Evolutionary conservation across 2,329 filamentous ascomycete species (phyloP).

Genomic region (Capronia coronata): DNA sequence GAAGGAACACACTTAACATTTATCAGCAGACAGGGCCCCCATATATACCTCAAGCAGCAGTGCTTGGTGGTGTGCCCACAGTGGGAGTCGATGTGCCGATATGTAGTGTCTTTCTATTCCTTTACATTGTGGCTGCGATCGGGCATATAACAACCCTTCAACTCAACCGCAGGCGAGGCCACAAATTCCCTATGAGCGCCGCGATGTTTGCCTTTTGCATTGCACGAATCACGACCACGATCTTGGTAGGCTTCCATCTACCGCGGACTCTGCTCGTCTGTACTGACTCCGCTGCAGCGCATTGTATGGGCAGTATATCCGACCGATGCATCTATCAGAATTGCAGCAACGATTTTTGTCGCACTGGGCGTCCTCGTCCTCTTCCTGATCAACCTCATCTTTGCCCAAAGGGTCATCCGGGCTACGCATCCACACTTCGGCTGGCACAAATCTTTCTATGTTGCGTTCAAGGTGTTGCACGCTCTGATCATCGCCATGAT

Average conservation of each 20-base stretch:
- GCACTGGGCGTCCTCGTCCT: constrained; percentile 67
- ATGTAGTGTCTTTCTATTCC: constrained; percentile 54
- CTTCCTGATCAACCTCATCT: constrained; percentile 71
- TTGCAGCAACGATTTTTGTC: constrained; percentile 62
- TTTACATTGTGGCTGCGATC: constrained; percentile 40
- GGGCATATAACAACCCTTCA: constrained; percentile 43
- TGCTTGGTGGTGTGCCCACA: constrained; percentile 47
- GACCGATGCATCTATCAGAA: constrained; percentile 43
- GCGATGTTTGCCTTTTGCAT: constrained; percentile 46
- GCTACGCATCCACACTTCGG: constrained; percentile 65
- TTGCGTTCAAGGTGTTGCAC: constrained; percentile 54
- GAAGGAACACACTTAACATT: background rate
- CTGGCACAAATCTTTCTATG: constrained; percentile 54
- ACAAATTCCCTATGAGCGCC: constrained; percentile 47
- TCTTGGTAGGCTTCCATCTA: constrained; percentile 31
- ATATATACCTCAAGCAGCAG: constrained; percentile 32
- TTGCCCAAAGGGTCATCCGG: constrained; percentile 67
- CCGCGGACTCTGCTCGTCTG: background rate
- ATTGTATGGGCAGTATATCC: constrained; percentile 50
- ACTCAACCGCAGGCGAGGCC: constrained; percentile 37
- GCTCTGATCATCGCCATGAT: constrained; percentile 54
- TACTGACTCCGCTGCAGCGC: constrained; percentile 29
- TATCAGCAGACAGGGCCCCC: constrained; percentile 39
- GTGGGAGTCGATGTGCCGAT: constrained; percentile 45
- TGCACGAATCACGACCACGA: constrained; percentile 42